Conservation (phyloP, 2,329 filamentous ascomycete species). For the Gnomoniopsis sp. region DNA sequence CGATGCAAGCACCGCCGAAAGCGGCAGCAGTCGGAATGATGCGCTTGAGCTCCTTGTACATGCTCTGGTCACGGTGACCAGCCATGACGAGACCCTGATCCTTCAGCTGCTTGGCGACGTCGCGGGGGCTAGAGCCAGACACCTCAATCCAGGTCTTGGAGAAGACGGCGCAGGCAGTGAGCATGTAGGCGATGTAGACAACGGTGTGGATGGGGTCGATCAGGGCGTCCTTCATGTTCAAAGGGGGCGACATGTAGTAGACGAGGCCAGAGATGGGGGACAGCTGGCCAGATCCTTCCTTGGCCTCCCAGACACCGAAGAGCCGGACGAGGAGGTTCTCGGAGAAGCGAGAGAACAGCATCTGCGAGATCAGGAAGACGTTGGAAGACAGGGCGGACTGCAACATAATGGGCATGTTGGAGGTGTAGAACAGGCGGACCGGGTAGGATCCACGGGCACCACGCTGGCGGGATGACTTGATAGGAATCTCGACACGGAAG, state of each 20-base stretch:
- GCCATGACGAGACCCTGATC: constrained; percentile 99
- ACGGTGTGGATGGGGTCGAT: constrained; percentile 95
- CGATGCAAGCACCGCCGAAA: constrained; percentile 98
- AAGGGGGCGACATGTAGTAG: constrained; percentile 99
- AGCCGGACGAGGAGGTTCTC: constrained; percentile 98
- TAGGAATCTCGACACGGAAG: constrained; percentile 99
- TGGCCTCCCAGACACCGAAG: constrained; percentile 97
- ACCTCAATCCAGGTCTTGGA: constrained; percentile 99
- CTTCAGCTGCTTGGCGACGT: constrained; percentile 99
- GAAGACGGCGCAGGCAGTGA: constrained; percentile 89
- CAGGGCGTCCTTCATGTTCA: constrained; percentile 96
- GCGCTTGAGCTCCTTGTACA: constrained; percentile 99
- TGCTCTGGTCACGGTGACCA: constrained; percentile 98
- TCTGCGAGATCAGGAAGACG: constrained; percentile 98
- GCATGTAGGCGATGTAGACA: constrained; percentile 96
- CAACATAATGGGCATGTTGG: constrained; percentile 99
- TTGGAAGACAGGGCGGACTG: constrained; percentile 98
- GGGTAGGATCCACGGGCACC: constrained; percentile 98
- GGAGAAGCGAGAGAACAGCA: constrained; percentile 98
- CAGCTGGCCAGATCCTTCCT: constrained; percentile 93
- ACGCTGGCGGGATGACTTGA: constrained; percentile 99
- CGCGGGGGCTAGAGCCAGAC: constrained; percentile 92
- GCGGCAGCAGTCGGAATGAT: constrained; percentile 97
- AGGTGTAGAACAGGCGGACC: constrained; percentile 98
- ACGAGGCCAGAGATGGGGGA: constrained; percentile 89